These are phyloP conservation scores for Phytophthora sp. DNA, from an alignment of 352 stramenopile genomes.

Conservation along the genomic window DNA sequence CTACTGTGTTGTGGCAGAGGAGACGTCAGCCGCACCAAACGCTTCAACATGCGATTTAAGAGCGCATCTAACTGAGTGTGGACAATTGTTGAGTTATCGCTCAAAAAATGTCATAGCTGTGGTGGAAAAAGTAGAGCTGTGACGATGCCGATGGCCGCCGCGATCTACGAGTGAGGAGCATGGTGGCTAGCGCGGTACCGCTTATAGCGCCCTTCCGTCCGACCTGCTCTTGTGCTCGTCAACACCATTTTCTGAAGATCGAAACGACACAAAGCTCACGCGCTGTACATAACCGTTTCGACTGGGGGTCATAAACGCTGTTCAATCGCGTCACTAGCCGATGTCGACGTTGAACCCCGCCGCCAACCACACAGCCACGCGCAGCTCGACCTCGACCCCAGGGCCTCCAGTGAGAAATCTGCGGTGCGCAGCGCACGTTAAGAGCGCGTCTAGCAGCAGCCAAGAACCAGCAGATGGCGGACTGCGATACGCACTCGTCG, in stretches of 20 bases:
- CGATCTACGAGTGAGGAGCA: no score
- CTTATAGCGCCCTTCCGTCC: background rate
- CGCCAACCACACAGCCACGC: constrained; percentile 32
- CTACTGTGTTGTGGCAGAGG: constrained; percentile 9
- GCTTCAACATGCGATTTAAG: constrained; percentile 16
- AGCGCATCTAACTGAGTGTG: background rate
- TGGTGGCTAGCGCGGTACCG: no score
- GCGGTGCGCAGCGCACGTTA: constrained; percentile 19
- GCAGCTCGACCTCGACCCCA: background rate
- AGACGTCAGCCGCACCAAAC: no score
- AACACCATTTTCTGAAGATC: background rate
- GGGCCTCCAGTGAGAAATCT: constrained; percentile 30
- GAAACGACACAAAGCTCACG: constrained; percentile 24
- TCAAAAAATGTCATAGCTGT: no score
- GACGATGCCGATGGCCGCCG: no score
- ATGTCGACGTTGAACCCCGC: constrained; percentile 26
- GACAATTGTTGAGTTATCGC: no score
- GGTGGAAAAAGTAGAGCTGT: no score
- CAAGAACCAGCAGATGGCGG: constrained; percentile 24
- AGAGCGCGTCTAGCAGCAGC: constrained; percentile 1
- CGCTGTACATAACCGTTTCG: background rate
- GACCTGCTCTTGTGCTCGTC: background rate
- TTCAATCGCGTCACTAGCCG: no score
- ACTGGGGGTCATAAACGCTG: no score
- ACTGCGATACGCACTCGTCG: constrained; percentile 40